Conservation (phyloP, 106 monocot species). For the Narthecium ossifragum region DNA sequence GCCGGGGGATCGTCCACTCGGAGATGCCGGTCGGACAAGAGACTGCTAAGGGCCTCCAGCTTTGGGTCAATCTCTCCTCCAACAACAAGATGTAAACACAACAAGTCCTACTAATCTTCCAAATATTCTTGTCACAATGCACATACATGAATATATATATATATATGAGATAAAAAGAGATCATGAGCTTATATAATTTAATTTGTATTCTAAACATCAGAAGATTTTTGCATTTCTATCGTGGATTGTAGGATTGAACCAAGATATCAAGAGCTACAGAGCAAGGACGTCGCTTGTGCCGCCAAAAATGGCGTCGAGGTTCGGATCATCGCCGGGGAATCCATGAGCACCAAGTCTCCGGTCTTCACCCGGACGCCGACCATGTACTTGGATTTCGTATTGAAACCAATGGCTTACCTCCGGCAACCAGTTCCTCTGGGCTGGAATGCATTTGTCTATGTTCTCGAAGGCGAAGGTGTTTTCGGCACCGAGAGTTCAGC, state of each 20-base stretch:
- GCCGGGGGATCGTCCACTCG: constrained; percentile 77
- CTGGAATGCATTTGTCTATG: constrained; percentile 81
- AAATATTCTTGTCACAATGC: no score
- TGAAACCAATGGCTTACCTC: constrained; percentile 57
- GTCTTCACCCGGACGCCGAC: constrained; percentile 93
- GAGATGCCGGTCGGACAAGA: constrained; percentile 68
- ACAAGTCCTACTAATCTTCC: no score
- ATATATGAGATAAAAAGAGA: no score
- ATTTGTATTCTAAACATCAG: not conserved
- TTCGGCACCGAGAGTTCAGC: constrained; percentile 19
- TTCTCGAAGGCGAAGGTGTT: constrained; percentile 67
- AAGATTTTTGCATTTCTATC: no score
- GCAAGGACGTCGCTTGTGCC: constrained; percentile 61
- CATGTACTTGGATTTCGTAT: constrained; percentile 85
- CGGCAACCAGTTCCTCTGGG: constrained; percentile 44
- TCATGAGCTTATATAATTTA: no score
- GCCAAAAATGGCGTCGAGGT: constrained; percentile 70
- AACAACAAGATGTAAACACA: constrained; percentile 91
- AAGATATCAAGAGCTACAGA: constrained; percentile 68
- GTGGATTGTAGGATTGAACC: constrained; percentile 66
- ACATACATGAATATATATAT: no score
- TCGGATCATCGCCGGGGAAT: constrained; percentile 80
- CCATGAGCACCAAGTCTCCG: constrained; percentile 71
- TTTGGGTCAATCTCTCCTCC: constrained; percentile 93
- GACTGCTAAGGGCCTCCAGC: constrained; percentile 56